phyloP scores from a whole-genome alignment of 441 rosid genomes.

The Mallotus japonicus region DNA sequence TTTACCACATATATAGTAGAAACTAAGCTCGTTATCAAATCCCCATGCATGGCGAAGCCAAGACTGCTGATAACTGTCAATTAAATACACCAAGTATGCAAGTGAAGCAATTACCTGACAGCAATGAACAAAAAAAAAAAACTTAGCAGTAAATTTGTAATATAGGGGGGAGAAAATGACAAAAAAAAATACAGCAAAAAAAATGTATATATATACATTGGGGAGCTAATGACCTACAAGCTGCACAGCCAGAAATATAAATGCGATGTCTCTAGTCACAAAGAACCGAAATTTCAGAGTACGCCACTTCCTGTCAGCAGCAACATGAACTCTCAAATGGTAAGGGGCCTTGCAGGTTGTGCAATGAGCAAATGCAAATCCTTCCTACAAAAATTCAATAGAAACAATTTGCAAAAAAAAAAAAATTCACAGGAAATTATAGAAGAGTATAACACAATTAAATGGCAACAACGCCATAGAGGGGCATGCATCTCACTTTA shows the following conservation, averaged over 20 bases:
- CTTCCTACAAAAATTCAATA: slow-evolving; percentile 60
- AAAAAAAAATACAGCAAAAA: slow-evolving; percentile 1
- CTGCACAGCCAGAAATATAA: slow-evolving; percentile 91
- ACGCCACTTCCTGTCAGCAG: slow-evolving; percentile 96
- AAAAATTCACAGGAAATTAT: background rate
- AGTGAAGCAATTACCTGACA: slow-evolving; percentile 84
- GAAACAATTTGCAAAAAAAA: background rate
- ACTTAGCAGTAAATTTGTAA: background rate
- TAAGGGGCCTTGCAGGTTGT: slow-evolving; percentile 99
- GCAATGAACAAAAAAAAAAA: slow-evolving; percentile 18
- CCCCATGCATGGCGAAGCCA: slow-evolving; percentile 96
- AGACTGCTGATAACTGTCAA: slow-evolving; percentile 71
- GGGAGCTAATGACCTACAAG: slow-evolving; percentile 53
- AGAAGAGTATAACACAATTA: slow-evolving; percentile 1
- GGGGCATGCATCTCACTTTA: background rate
- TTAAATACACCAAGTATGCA: slow-evolving; percentile 80
- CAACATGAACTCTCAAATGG: slow-evolving; percentile 94
- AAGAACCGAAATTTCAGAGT: slow-evolving; percentile 95
- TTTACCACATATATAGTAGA: slow-evolving; percentile 98
- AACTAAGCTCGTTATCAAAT: slow-evolving; percentile 77
- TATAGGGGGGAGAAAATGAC: background rate
- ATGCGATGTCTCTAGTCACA: slow-evolving; percentile 93
- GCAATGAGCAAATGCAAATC: slow-evolving; percentile 99
- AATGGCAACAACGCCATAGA: background rate
- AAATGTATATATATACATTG: slow-evolving; percentile 2